phyloP scores from a whole-genome alignment of 768 basidiomycete species.

The Stropharia rugosoannulata region DNA sequence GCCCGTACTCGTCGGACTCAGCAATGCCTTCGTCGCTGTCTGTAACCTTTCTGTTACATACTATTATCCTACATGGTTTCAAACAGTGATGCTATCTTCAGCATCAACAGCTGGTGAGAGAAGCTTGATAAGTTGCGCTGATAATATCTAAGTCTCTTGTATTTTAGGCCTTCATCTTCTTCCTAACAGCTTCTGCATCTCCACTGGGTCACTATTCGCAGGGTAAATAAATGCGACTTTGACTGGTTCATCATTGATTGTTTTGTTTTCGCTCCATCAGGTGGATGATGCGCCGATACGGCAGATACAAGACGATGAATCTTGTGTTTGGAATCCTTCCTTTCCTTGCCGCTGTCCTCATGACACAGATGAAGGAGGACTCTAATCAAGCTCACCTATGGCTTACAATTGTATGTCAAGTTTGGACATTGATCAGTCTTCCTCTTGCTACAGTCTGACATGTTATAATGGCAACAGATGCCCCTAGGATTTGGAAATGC shows the following conservation, averaged over 20 bases:
- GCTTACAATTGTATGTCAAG: slow-evolving; percentile 55
- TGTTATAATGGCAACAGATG: slow-evolving; percentile 36
- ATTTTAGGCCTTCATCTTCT: slow-evolving; percentile 54
- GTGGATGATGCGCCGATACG: slow-evolving; percentile 67
- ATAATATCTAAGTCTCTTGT: not conserved
- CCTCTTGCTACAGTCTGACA: not conserved
- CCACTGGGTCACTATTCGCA: slow-evolving; percentile 63
- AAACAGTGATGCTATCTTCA: slow-evolving; percentile 69
- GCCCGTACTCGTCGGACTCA: slow-evolving; percentile 69
- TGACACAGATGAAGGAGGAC: slow-evolving; percentile 47
- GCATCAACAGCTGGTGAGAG: slow-evolving; percentile 53
- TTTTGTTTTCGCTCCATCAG: slow-evolving; percentile 6
- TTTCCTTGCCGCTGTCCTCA: slow-evolving; percentile 50
- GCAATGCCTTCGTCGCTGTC: slow-evolving; percentile 70
- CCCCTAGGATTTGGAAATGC: slow-evolving; percentile 77
- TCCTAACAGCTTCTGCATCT: slow-evolving; percentile 62
- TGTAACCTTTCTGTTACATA: slow-evolving; percentile 80
- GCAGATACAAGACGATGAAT: slow-evolving; percentile 61
- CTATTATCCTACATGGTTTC: slow-evolving; percentile 84
- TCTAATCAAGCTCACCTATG: slow-evolving; percentile 51
- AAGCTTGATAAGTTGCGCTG: not conserved
- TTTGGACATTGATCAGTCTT: not conserved
- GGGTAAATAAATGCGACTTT: slow-evolving; percentile 29
- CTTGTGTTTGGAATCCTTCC: slow-evolving; percentile 63
- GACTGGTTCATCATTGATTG: not conserved